phyloP scores from a whole-genome alignment of 1,284 basidiomycete genomes.

The Ustilago xerochloae region DNA sequence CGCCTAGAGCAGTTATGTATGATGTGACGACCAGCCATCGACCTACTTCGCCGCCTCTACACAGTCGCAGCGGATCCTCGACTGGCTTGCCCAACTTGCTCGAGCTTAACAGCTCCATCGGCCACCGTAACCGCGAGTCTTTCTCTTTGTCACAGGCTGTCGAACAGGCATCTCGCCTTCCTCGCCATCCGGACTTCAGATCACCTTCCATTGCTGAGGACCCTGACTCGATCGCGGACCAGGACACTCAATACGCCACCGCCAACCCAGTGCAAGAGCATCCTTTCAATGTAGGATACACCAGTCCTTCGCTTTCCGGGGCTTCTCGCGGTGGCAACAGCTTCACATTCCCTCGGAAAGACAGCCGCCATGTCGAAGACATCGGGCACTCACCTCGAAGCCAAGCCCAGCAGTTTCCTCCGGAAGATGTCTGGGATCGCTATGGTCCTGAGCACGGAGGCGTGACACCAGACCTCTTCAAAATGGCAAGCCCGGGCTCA shows the following conservation, averaged over 20 bases:
- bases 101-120: constrained; percentile 36
- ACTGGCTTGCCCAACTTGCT: constrained; percentile 51
- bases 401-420: constrained; percentile 13
- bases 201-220: constrained; percentile 16
- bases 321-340: neutral
- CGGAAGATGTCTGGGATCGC: constrained; percentile 34
- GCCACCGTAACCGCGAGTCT: constrained; percentile 29
- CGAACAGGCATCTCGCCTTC: constrained; percentile 28
- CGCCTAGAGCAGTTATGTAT: constrained; percentile 58
- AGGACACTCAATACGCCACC: constrained; percentile 10
- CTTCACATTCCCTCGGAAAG: neutral
- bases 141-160: constrained; percentile 49
- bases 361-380: neutral
- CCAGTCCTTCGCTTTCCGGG: constrained; percentile 5
- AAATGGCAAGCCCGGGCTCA: constrained; percentile 1
- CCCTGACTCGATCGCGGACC: constrained; percentile 3
- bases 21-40: constrained; percentile 62
- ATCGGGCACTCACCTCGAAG: constrained; percentile 22
- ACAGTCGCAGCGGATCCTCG: constrained; percentile 34
- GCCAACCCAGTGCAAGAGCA: constrained; percentile 18
- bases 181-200: constrained; percentile 10
- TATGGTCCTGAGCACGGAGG: constrained; percentile 29
- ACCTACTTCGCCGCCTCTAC: constrained; percentile 56
- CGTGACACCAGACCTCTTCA: constrained; percentile 7
- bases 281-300: constrained; percentile 34